Base-by-base conservation (phyloP, 2,329 filamentous ascomycete genomes). In the Celoporthe dispersa region DNA sequence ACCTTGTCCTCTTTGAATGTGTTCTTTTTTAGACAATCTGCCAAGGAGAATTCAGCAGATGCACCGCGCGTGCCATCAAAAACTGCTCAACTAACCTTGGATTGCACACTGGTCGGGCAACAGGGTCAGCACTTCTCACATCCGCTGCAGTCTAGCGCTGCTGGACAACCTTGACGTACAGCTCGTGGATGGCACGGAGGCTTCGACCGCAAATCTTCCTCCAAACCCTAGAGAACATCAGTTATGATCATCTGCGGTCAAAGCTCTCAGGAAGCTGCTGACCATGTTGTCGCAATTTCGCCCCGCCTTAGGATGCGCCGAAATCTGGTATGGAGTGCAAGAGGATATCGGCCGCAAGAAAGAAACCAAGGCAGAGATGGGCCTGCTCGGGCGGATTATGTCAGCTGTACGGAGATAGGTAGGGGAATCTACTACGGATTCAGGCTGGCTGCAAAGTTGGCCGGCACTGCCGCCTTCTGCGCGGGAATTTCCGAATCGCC, bases 151-250 rank as follows among this genome's bases (percentile, higher is more conserved):
- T 2, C 37, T 8, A 48, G 67, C 68, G 53, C 35, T 71, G 55
- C 60, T 61, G 35, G 41, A 53, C 28, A 55, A 9, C 22, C 22
- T 48, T 9, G n/a, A 86, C 91, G 80, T 82, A 94, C 92, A 72
- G 94, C 95, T 77, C 91, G 88, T 70, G 94, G 88, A 83, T 97
- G 94, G 78, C 94, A 98, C 33, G 94, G 91, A 72, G 93, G 93
- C 76, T 92, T 88, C 48, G 88, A 87, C 70, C 88, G 88, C 48
- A 97, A 80, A 79, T 94, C 93, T 76, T 92, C 86, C 75, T 93
- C 89, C 19, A 91, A 79, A 69, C 80, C 79, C 83, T 86, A 71
- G 2, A 22, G 7, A 28, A 53, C 48, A 62, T 65, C 41, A 51
- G 44, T 19, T 33, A 22, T 31, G 16, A 19, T 37, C n/a, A 25